Evolutionary conservation across 805 yeast genomes (phyloP), one percentile per base, ranked within the genome.

Genomic region (Hemisphaericaspora nanyangensis): DNA sequence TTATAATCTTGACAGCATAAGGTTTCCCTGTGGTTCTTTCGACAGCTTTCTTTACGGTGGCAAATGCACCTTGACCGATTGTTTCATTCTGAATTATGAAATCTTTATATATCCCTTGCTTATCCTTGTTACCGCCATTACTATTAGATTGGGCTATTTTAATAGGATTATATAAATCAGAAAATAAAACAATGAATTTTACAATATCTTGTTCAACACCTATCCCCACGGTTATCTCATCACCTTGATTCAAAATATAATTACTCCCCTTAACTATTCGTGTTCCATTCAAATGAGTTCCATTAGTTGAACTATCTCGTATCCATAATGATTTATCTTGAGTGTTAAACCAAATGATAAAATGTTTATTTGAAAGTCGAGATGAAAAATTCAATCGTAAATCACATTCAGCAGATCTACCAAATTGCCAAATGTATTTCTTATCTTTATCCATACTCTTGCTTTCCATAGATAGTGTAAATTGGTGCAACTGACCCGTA

Each of bases 11-110:
- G 13, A 87, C 95, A 0, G 99, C 99, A 59, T 69, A 89, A 5
- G 91, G 77, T 48, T 81, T 79, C 11, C 98, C 98, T 0, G 95
- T 80, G 6, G 77, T 62, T 45, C 97, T 74, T 53, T 89, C 93
- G 1, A 90, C 79, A 4, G 95, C 96, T 56, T 87, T 87, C 49
- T 88, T 83, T 20, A 93, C 99, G 1, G 90, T 85, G 5, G 98
- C 98, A 72, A 91, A 91, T 7, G 98, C 98, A n/a, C 99, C 99
- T 51, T 88, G 93, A 1, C 99, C 99, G 1, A 91, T 85, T 12
- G 86, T 81, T 52, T 85, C 95, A 55, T 83, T 86, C 43, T 82
- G 77, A 16, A 91, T 78, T 11, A 86, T 83, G 60, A 82, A 93
- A 52, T 83, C 79, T 42, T 75, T 77, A 50, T 72, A 71, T 8